Evolutionary conservation across 805 yeast genomes (phyloP), one percentile per base, ranked within the genome.

Genomic region (Ogataea sp.): DNA sequence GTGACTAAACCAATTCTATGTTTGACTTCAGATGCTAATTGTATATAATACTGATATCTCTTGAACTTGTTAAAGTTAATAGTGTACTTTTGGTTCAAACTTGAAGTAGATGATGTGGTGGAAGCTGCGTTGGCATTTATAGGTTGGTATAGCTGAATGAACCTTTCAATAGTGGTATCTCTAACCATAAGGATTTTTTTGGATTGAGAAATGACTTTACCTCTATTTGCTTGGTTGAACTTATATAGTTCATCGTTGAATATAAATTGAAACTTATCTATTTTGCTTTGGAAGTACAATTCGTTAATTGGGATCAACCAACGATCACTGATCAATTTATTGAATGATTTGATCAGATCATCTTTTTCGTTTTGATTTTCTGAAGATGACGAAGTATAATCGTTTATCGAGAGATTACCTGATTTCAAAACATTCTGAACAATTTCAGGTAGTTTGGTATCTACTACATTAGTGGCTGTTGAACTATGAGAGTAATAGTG

Each of bases 1-100:
- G 94, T 68, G 2, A 83, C 58, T 6, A 69, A 60, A 3, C 97
- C 97, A 25, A 88, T 59, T 39, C 86, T 70, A 34, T 82, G 80
- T 24, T 70, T 66, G 13, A 81, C 83, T 37, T 83, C 68, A 26
- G 74, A 73, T 1, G 67, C 74, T 14, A 93, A 66, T 47, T 83
- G 83, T 34, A 64, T 57, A 10, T 83, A 70, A 47, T 97, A 71
- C 50, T 80, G 68, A 26, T 72, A 61, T 52, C 86, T 81, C 38
- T 83, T 68, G 49, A 73, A 88, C 48, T 93, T 67, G 25, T 75
- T 71, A 38, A 83, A 65, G 51, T 78, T 81, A 51, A 87, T 66
- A 0, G 80, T 66, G 20, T 87, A 56, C 2, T 80, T 71, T 4
- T 80, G 46, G 13, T 38, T 17, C 42, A 34, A 34, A 10, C 46